Base-by-base conservation (phyloP, 306 rosid genomes). In the Castanea crenata region DNA sequence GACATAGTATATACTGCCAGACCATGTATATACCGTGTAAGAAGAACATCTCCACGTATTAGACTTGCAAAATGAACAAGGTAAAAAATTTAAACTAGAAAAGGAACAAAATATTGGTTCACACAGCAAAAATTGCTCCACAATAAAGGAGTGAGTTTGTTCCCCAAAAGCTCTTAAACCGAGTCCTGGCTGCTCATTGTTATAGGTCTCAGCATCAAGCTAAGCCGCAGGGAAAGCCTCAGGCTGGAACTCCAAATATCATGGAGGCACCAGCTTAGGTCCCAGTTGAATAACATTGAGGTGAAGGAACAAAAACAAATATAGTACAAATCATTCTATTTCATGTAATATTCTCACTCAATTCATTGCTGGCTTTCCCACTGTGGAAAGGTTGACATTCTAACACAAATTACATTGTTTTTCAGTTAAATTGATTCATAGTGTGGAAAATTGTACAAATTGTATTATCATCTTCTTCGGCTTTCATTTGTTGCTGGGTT, bases 141-240 rank as follows among this genome's bases (percentile, higher is more conserved):
- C 97, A 92, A 79, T 97, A 95, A 84, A 88, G 99, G 85, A 97
- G 99, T 20, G 92, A 92, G 85, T 92, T 95, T 49, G 97, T 94
- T 0, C 97, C 99, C 1, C 97, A 95, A 81, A 92, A 87, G 79
- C 91, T 95, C 20, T 77, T 95, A 25, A 25, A 95, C 85, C 83
- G 97, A 75, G 98, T 92, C 44, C 83, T 92, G 89, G 89, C 90
- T 54, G 92, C 97, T 0, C 99, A 95, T 87, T 90, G 90, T 41
- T 88, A 81, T 77, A 91, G 97, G 99, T 85, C 91, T 56, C 92
- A 85, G 74, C 90, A 90, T 80, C 97, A 91, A 74, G 83, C 90
- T 41, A 92, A 85, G 82, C 97, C 89, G 55, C 88, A 85, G 83
- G 83, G 83, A 74, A 94, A 89, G 89, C 86, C 79, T 64, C 93